Evolutionary conservation across 1,284 basidiomycete species (phyloP).

Genomic region (Xerocomus amazonicus): DNA sequence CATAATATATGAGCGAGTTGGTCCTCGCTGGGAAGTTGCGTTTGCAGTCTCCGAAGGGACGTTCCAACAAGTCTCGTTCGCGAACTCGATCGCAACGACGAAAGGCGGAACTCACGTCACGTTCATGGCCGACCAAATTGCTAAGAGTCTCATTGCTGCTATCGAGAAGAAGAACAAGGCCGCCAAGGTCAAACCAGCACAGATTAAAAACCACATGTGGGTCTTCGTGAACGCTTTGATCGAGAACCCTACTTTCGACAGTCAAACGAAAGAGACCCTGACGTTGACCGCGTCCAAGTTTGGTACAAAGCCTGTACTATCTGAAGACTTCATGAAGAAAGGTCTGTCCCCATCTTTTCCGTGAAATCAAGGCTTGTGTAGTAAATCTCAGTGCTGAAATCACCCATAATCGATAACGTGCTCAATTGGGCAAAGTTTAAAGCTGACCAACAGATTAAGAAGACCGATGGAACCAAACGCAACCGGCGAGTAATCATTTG

Average conservation of each 20-base stretch:
- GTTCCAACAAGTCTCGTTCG: conserved; percentile 95
- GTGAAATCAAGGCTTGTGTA: conserved; percentile 9
- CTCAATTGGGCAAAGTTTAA: conserved; percentile 96
- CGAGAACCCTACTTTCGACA: conserved; percentile 99
- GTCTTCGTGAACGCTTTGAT: conserved; percentile 96
- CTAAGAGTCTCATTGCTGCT: conserved; percentile 75
- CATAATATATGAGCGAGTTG: conserved; percentile 81
- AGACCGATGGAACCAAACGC: conserved; percentile 94
- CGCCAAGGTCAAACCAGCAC: conserved; percentile 86
- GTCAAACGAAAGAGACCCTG: conserved; percentile 97
- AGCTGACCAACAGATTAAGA: conserved; percentile 94
- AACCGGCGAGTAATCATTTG: conserved; percentile 54
- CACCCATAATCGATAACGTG: conserved; percentile 89
- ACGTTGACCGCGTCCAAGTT: conserved; percentile 90
- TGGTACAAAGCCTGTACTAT: conserved; percentile 77
- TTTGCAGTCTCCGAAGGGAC: conserved; percentile 92
- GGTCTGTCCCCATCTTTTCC: conserved; percentile 45
- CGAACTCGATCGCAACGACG: conserved; percentile 95
- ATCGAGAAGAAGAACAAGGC: conserved; percentile 98
- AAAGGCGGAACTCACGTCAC: conserved; percentile 97
- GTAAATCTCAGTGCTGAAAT: conserved; percentile 69
- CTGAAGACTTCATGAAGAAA: conserved; percentile 96
- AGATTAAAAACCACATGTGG: conserved; percentile 99
- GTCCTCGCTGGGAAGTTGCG: conserved; percentile 91
- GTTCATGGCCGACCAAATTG: conserved; percentile 85